phyloP scores from a whole-genome alignment of 1,139 yeast genomes.

The Candida dubliniensis region DNA sequence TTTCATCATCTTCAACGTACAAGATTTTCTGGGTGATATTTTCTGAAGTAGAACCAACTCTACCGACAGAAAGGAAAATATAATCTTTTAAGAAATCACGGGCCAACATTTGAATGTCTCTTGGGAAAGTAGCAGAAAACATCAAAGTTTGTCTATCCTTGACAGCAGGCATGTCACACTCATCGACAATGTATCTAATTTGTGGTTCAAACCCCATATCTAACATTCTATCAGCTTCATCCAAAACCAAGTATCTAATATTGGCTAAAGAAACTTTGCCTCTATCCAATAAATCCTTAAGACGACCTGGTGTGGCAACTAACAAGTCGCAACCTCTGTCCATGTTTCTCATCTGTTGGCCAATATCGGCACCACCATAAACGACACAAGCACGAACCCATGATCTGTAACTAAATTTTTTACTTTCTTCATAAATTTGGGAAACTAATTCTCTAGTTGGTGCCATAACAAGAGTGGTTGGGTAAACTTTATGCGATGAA shows the following conservation, averaged over 20 bases:
- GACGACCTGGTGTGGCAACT: conserved; percentile 99
- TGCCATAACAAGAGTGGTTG: conserved; percentile 93
- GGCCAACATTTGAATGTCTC: conserved; percentile 94
- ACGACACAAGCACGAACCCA: conserved; percentile 98
- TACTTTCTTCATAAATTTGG: conserved; percentile 94
- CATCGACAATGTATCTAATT: conserved; percentile 96
- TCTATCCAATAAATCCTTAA: conserved; percentile 92
- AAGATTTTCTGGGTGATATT: conserved; percentile 92
- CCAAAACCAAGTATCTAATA: conserved; percentile 91
- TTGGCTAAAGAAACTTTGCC: conserved; percentile 87
- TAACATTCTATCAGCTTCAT: conserved; percentile 99
- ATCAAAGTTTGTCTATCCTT: conserved; percentile 91
- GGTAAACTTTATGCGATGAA: conserved; percentile 76
- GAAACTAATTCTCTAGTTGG: conserved; percentile 99
- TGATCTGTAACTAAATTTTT: conserved; percentile 94
- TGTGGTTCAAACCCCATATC: conserved; percentile 99
- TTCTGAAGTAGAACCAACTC: conserved; percentile 97
- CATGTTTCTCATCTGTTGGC: conserved; percentile 81
- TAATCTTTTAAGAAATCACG: conserved; percentile 95
- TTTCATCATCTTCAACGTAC: conserved; percentile 93
- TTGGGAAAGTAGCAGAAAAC: conserved; percentile 99
- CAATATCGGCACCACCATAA: conserved; percentile 97
- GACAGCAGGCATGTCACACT: conserved; percentile 95
- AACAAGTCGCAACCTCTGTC: conserved; percentile 93
- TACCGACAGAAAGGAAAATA: conserved; percentile 94